Evolutionary conservation across 352 stramenopile species (phyloP), one percentile per base, ranked within the genome.

Genomic region (Phytophthora sp.): DNA sequence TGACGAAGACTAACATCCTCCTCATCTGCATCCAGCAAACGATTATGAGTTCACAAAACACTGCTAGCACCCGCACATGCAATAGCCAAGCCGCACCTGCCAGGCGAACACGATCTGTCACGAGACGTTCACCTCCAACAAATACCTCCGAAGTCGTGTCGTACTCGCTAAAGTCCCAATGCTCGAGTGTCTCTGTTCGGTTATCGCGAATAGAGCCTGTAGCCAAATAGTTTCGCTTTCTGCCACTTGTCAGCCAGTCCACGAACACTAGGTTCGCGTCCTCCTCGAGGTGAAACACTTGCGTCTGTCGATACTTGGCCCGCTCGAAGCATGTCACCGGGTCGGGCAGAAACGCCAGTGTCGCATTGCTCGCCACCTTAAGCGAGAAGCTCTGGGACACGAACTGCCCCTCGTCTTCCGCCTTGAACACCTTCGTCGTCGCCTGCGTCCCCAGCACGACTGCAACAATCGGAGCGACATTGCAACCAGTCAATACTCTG

Each of bases 391-490:
- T 72, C 69, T 96, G 87, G 6, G 57, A 69, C 18, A 88, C 83
- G 44, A 76, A 63, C 21, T 82, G 59, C 15, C 55, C 58, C 10
- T 78, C 64, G 13, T 67, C 63, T 24, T 82, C 72, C 11, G 79
- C 69, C 60, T 94, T 94, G 72, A 92, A 96, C 41, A 96, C 85
- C 52, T 96, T 96, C n/a, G 87, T 96, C 3, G 87, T 94, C 18
- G 87, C 84, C 44, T 96, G 87, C 7, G 85, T 96, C 20, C 69
- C 77, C 34, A 96, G 62, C 17, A 94, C 84, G 23, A 87, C 84
- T 91, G 44, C 35, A 60, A 12, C 15, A 51, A 15, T 11, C 44
- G 43, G 9, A 41, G 3, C 41, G 17, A 26, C 26, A 32, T 38
- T 42, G 58, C 38, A 60, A 13, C 34, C 32, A 37, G 41, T 60